Evolutionary conservation across 2,329 filamentous ascomycete species (phyloP), one percentile per base, ranked within the genome.

Genomic region (Aspergillus vadensis): DNA sequence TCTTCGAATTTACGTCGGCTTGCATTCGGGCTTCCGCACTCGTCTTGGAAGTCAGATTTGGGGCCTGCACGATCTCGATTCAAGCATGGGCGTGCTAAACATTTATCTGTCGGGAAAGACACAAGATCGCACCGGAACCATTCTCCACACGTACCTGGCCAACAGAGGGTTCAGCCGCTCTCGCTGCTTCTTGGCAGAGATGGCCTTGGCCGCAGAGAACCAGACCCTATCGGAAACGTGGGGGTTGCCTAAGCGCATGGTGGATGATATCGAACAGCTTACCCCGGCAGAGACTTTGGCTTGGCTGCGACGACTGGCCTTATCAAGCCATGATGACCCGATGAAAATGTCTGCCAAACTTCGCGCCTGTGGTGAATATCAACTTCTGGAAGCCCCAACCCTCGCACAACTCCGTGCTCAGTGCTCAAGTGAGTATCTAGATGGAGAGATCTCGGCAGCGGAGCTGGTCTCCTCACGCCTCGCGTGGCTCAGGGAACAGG

Each of bases 401-500:
- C 66, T 77, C 3, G 59, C 67, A 2, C 78, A 80, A 58, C 65
- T 79, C 15, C 74, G 73, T 51, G 72, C 70, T 12, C 65, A 75
- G 5, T 74, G 71, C 59, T 75, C 78, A 0, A 69, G 70, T 30
- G 70, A 67, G 4, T 82, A 80, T 58, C 71, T 82, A 5, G 67
- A 71, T n/a, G 74, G 76, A n/a, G 65, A 73, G 2, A 65, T 78
- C 23, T 71, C 73, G n/a, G 56, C 70, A 2, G 67, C 75, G 44
- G 67, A 72, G 5, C 56, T 82, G 10, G 68, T 81, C 5, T 56
- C 64, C 21, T 65, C 74, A 10, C 75, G 80, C 9, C 67, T 80
- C 15, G 66, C 55, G 8, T 81, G 80, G 80, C 76, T 79, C 55
- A 57, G 65, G 7, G 74, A 77, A 2, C 74, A 78, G 50, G 72